Percentiles rank a stretch among this genome's conserved stretches.
Evolutionary conservation across 306 rosid species (phyloP).

Genomic region (Vigna trinervia): DNA sequence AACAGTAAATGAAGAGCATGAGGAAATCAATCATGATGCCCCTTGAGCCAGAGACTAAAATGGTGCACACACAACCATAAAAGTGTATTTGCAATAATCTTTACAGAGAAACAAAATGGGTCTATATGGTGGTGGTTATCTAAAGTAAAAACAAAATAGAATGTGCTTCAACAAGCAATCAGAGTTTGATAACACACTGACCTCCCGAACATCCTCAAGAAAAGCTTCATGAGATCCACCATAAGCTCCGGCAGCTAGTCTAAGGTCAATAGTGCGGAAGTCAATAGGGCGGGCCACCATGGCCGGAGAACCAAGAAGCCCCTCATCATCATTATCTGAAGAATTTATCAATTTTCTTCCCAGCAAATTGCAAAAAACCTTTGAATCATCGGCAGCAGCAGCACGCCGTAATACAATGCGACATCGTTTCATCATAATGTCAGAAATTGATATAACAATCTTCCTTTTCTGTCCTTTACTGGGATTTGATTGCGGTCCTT

Average conservation of each 20-base stretch:
- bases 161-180: constrained; percentile 7
- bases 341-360: constrained; percentile 85
- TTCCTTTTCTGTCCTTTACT: constrained; percentile 67
- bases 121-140: not conserved
- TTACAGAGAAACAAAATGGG: constrained; percentile 3
- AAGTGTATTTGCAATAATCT: not conserved
- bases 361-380: constrained; percentile 93
- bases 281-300: constrained; percentile 97
- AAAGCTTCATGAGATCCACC: constrained; percentile 88
- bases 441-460: constrained; percentile 68
- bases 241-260: constrained; percentile 93
- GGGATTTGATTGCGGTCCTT: constrained; percentile 59
- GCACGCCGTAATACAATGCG: constrained; percentile 90
- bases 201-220: constrained; percentile 95
- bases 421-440: constrained; percentile 85
- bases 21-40: constrained; percentile 26
- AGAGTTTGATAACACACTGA: constrained; percentile 48
- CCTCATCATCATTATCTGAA: constrained; percentile 97
- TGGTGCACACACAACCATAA: constrained; percentile 23
- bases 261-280: constrained; percentile 92
- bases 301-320: constrained; percentile 94
- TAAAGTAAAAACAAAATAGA: not conserved
- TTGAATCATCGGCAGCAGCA: constrained; percentile 86
- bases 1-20: constrained; percentile 27
- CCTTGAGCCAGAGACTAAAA: constrained; percentile 11